Evolutionary conservation across 345 rosid species (phyloP), one percentile per base, ranked within the genome.

Genomic region (Jatropha curcas): DNA sequence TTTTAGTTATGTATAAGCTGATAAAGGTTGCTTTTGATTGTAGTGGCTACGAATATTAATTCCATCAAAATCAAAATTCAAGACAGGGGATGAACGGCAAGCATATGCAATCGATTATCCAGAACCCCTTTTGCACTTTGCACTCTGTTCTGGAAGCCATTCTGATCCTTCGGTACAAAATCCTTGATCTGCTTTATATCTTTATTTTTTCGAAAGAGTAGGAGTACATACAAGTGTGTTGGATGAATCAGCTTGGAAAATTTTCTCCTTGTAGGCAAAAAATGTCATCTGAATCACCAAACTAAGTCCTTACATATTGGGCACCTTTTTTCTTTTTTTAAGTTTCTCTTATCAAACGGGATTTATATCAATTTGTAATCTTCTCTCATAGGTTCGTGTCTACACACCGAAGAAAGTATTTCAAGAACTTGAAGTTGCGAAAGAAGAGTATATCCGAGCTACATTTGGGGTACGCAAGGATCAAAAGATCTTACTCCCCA

Each of bases 151-250:
- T 30, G 98, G 98, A 72, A 92, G 86, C 88, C 98, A 92, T 85
- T 94, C 97, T 4, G 98, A 94, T 84, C 98, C 98, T n/a, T 88
- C 94, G 83, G 98, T 94, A 92, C 71, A 76, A 55, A 24, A 35
- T 62, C 80, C 53, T 63, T 74, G 1, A 50, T 45, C 27, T 41
- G n/a, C 59, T 46, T 69, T n/a, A n/a, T n/a, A n/a, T n/a, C n/a
- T n/a, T n/a, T n/a, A n/a, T n/a, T n/a, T n/a, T n/a, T n/a, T n/a
- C n/a, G n/a, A n/a, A n/a, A n/a, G n/a, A n/a, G n/a, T n/a, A n/a
- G n/a, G n/a, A n/a, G n/a, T n/a, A n/a, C n/a, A 1, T 39, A 41
- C 8, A 13, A 41, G 45, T 10, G 13, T 41, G 45, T 41, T 41
- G 45, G 39, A 5, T 0, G 1, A 39, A 39, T 39, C 43, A 39